Conservation (phyloP, 768 basidiomycete species). For the Pulveroboletus sp. region DNA sequence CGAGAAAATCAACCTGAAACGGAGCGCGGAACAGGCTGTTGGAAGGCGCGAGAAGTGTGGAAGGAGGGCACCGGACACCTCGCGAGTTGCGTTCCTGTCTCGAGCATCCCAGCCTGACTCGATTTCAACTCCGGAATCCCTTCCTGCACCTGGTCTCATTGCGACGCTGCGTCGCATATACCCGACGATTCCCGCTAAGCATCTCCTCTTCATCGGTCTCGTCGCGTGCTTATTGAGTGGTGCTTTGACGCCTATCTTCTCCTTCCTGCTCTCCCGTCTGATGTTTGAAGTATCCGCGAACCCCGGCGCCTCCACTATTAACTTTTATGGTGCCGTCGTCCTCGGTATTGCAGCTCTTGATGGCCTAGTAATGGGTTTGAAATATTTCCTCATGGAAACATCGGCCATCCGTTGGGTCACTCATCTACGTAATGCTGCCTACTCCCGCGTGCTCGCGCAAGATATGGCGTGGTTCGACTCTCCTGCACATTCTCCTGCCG, state of each 20-base stretch:
- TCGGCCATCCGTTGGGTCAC: constrained; percentile 73
- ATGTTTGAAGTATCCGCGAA: constrained; percentile 72
- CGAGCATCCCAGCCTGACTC: constrained; percentile 1
- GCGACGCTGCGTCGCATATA: constrained; percentile 51
- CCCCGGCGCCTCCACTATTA: constrained; percentile 61
- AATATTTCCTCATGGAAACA: constrained; percentile 78
- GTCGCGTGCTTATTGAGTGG: constrained; percentile 68
- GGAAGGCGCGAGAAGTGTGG: constrained; percentile 31
- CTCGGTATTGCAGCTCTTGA: constrained; percentile 73
- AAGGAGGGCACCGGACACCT: constrained; percentile 6
- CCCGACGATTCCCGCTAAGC: constrained; percentile 72
- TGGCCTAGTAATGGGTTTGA: constrained; percentile 67
- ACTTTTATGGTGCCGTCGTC: constrained; percentile 66
- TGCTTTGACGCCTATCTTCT: constrained; percentile 87
- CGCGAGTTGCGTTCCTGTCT: constrained; percentile 3
- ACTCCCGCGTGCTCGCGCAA: constrained; percentile 61
- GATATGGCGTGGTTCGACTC: constrained; percentile 88
- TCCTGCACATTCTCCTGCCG: constrained; percentile 50
- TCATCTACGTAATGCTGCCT: constrained; percentile 51
- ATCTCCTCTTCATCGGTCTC: constrained; percentile 64
- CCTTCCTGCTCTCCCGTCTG: constrained; percentile 78
- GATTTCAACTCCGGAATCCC: not conserved
- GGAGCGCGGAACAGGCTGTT: constrained; percentile 36
- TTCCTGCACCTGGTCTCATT: constrained; percentile 20
- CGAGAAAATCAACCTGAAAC: constrained; percentile 41